A percentile compares a stretch with the other conserved stretches of the same genome.
Conservation (phyloP, 805 yeast species). For the Saccharomycopsis sp. region DNA sequence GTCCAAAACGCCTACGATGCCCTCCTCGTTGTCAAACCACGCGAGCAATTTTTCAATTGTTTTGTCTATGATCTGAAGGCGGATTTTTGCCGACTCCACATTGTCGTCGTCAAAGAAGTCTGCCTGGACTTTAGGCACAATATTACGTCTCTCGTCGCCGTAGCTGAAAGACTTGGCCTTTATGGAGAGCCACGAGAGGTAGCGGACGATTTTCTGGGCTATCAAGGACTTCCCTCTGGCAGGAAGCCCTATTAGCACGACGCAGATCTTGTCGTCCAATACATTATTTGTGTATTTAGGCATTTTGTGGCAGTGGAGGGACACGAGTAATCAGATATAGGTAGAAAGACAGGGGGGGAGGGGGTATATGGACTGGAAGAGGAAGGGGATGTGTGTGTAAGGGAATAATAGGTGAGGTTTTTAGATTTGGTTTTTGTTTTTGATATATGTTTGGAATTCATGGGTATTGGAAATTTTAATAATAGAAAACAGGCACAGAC, state of each 20-base stretch:
- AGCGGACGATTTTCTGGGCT: conserved; percentile 87
- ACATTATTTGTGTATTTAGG: conserved; percentile 6
- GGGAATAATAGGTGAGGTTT: too few species aligned
- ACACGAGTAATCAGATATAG: too few species aligned
- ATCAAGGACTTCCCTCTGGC: conserved; percentile 94
- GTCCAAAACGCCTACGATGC: conserved; percentile 88
- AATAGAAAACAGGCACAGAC: too few species aligned
- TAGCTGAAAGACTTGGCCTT: conserved; percentile 84
- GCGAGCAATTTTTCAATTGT: conserved; percentile 77
- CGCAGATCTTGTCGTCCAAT: conserved; percentile 20
- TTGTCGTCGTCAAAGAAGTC: conserved; percentile 65
- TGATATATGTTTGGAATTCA: too few species aligned
- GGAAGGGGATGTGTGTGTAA: too few species aligned
- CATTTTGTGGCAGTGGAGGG: too few species aligned
- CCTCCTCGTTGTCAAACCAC: conserved; percentile 77
- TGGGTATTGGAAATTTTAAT: too few species aligned
- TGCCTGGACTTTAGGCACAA: conserved; percentile 59
- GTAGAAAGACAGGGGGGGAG: too few species aligned
- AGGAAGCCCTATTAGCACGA: conserved; percentile 57
- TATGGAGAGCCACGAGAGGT: conserved; percentile 86
- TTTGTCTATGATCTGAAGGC: conserved; percentile 27
- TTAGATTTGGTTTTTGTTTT: too few species aligned
- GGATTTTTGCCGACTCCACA: conserved; percentile 48
- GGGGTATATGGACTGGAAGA: too few species aligned
- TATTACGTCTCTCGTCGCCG: conserved; percentile 71